Evolutionary conservation across 352 stramenopile genomes (phyloP), one percentile per base, ranked within the genome.

Genomic region (Phytopythium delawarense): DNA sequence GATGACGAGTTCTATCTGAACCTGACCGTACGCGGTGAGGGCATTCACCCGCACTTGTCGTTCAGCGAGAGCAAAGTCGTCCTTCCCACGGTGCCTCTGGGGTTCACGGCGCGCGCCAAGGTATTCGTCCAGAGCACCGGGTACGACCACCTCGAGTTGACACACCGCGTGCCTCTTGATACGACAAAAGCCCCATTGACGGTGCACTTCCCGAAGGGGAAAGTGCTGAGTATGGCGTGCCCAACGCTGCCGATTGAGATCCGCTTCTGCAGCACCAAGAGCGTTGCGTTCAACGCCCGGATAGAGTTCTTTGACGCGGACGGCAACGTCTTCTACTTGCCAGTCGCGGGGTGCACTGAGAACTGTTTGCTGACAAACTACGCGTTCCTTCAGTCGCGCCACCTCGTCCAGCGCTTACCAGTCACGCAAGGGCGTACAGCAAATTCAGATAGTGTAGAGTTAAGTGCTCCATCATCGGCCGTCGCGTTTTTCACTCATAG

Each of bases 281-380:
- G 92, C 34, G 88, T 98, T 25, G 91, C 89, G 4, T 98, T 98
- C 58, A 96, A 89, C 49, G 84, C 88, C 0, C 74, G 89, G 28
- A 79, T 98, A 35, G 91, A 98, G 62, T 97, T 98, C 60, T 96
- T 98, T 34, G 94, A 98, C 61, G 53, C 72, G 0, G 91, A 98
- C 23, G 90, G 92, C 23, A 94, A 93, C 34, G 75, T 71, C 0
- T 98, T 98, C 50, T 65, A 75, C 28, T 63, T 98, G 2, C 76
- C 86, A 2, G 73, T 98, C 25, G 78, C 75, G 21, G 95, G 95
- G 2, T 96, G 83, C 39, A 81, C 89, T 0, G 95, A 98, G 56
- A 98, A 97, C 64, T 98, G 89, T 60, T 23, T 98, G 20, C 75
- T 98, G 16, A 97, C 92, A 0, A 98, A 91, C 57, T 92, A 89